Evolutionary conservation across 495 filamentous ascomycete species (phyloP).

Genomic region (Choiromyces venosus): DNA sequence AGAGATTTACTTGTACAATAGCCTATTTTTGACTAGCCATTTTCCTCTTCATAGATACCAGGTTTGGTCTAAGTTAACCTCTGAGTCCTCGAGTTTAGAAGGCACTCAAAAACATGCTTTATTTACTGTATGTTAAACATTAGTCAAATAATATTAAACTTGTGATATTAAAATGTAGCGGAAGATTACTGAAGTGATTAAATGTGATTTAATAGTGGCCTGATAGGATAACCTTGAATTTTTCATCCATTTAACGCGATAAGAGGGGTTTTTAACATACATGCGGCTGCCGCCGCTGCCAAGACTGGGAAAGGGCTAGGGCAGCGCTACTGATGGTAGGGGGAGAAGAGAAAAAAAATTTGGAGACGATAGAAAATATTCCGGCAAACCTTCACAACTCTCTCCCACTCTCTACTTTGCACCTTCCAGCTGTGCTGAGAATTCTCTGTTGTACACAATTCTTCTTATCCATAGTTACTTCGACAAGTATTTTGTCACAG

Average conservation of each 20-base stretch:
- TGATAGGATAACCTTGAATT: background rate
- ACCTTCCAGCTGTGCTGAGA: constrained; percentile 3
- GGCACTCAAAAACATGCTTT: background rate
- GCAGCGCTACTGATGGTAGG: constrained; percentile 23
- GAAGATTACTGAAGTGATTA: background rate
- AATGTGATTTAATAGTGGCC: background rate
- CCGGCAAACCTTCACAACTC: background rate
- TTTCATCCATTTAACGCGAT: background rate
- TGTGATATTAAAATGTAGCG: background rate
- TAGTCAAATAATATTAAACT: background rate
- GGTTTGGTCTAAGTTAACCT: background rate
- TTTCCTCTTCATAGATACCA: background rate
- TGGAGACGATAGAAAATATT: background rate
- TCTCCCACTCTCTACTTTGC: constrained; percentile 1
- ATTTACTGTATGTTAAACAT: background rate
- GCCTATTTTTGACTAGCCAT: background rate
- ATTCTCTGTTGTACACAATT: background rate
- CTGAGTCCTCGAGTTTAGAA: background rate
- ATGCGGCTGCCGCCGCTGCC: constrained; percentile 6
- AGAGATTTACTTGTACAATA: background rate
- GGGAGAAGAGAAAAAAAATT: constrained; percentile 23
- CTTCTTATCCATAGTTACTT: background rate
- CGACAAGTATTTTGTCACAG: background rate
- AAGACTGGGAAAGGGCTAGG: constrained; percentile 28
- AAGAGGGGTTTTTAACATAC: background rate